Percentiles rank a stretch among this genome's conserved stretches.
Evolutionary conservation across 2,329 filamentous ascomycete species (phyloP).

Genomic region (Metarhizium sp.): DNA sequence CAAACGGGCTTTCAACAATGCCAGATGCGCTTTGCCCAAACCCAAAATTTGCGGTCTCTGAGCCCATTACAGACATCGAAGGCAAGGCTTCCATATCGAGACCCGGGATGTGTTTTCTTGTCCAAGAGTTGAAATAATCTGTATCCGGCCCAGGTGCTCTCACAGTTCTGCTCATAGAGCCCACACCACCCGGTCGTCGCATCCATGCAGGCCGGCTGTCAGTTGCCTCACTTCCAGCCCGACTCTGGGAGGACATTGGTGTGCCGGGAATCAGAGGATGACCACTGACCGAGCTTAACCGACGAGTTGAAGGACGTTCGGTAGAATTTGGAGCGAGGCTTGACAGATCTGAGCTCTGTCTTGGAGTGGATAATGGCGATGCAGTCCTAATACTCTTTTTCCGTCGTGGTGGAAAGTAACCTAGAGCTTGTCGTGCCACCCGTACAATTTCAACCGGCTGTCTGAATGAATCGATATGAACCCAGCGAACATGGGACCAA

Average conservation of each 20-base stretch:
- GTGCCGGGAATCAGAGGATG: slow-evolving; percentile 24
- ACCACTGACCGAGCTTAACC: slow-evolving; percentile 31
- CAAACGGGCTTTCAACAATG: slow-evolving; percentile 43
- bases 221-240: slow-evolving; percentile 26
- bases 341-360: slow-evolving; percentile 52
- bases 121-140: slow-evolving; percentile 76
- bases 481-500: slow-evolving; percentile 88
- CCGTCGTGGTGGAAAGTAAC: slow-evolving; percentile 84
- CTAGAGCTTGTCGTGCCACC: slow-evolving; percentile 68
- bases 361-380: slow-evolving; percentile 58
- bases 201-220: slow-evolving; percentile 51
- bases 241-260: slow-evolving; percentile 25
- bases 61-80: slow-evolving; percentile 55
- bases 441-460: slow-evolving; percentile 78
- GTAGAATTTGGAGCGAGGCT: slow-evolving; percentile 31
- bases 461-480: slow-evolving; percentile 60
- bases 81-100: slow-evolving; percentile 61
- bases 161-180: slow-evolving; percentile 64
- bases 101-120: slow-evolving; percentile 72
- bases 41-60: slow-evolving; percentile 49
- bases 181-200: slow-evolving; percentile 78
- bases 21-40: slow-evolving; percentile 32
- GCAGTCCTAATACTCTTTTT: slow-evolving; percentile 70
- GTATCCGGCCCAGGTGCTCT: slow-evolving; percentile 71
- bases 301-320: slow-evolving; percentile 26